Percentiles rank a stretch among this genome's conserved stretches.
phyloP scores from a whole-genome alignment of 371 early-diverging fungal genomes.

The Rhizopus delemar region DNA sequence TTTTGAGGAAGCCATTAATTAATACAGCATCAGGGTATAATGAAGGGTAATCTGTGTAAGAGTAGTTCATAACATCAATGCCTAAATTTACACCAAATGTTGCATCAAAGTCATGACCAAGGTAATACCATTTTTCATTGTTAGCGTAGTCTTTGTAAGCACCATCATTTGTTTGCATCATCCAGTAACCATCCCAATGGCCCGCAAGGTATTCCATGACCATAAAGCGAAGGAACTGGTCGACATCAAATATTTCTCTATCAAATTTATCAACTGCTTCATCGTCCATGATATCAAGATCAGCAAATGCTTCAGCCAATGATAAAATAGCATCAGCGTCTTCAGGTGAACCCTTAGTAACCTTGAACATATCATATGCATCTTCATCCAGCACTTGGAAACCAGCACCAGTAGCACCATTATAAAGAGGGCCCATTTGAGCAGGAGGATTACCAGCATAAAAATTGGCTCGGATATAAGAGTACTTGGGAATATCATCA shows the following conservation, averaged over 20 bases:
- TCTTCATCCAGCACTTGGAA: slow-evolving; percentile 29
- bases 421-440: slow-evolving; percentile 53
- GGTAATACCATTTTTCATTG: slow-evolving; percentile 47
- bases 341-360: slow-evolving; percentile 24
- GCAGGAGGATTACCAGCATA: slow-evolving; percentile 48
- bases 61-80: slow-evolving; percentile 29
- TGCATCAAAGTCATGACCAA: slow-evolving; percentile 59
- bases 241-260: slow-evolving; percentile 41
- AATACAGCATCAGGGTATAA: slow-evolving; percentile 42
- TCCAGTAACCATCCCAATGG: slow-evolving; percentile 62
- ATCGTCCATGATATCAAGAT: slow-evolving; percentile 37
- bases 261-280: slow-evolving; percentile 34
- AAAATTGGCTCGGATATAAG: slow-evolving; percentile 51
- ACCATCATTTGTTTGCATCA: slow-evolving; percentile 54
- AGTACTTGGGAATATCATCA: slow-evolving; percentile 54
- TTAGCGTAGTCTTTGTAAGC: slow-evolving; percentile 53
- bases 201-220: slow-evolving; percentile 59
- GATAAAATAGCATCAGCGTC: slow-evolving; percentile 31
- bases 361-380: slow-evolving; percentile 37
- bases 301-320: slow-evolving; percentile 35
- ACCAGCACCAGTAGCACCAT: slow-evolving; percentile 56
- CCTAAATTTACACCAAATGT: slow-evolving; percentile 57
- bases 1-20: slow-evolving; percentile 54
- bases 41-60: slow-evolving; percentile 41
- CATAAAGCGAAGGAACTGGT: slow-evolving; percentile 58